Evolutionary conservation across 305 asterid genomes (phyloP).

Genomic region (Vinca major): DNA sequence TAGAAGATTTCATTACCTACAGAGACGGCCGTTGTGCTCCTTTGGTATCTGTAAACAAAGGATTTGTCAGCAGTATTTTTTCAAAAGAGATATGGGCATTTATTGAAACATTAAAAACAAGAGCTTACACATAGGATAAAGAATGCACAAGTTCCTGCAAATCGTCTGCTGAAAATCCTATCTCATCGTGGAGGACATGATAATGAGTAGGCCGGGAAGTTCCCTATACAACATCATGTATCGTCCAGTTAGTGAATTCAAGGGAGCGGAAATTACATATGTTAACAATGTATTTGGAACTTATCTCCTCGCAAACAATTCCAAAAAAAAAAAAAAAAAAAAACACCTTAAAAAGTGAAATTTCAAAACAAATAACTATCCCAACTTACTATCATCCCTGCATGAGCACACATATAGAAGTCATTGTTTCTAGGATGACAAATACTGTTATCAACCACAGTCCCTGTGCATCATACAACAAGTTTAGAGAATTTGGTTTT

Average conservation of each 20-base stretch:
- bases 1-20: constrained; percentile 32
- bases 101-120: neutral
- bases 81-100: neutral
- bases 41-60: constrained; percentile 50
- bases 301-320: too few species aligned
- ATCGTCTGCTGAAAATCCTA: constrained; percentile 56
- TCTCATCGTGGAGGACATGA: constrained; percentile 55
- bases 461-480: constrained; percentile 30
- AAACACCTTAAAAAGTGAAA: too few species aligned
- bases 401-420: constrained; percentile 70
- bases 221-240: constrained; percentile 32
- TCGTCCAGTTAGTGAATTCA: neutral
- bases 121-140: constrained; percentile 52
- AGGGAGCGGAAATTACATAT: too few species aligned
- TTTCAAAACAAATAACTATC: too few species aligned
- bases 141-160: constrained; percentile 64
- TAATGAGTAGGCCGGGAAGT: constrained; percentile 69
- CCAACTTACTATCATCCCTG: constrained; percentile 59
- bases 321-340: too few species aligned
- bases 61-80: neutral
- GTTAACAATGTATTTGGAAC: neutral
- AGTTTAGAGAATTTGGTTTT: neutral
- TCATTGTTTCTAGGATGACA: constrained; percentile 57
- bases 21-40: constrained; percentile 68
- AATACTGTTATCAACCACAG: constrained; percentile 48